phyloP scores from a whole-genome alignment of 768 basidiomycete genomes.

The Boletus reticuloceps region DNA sequence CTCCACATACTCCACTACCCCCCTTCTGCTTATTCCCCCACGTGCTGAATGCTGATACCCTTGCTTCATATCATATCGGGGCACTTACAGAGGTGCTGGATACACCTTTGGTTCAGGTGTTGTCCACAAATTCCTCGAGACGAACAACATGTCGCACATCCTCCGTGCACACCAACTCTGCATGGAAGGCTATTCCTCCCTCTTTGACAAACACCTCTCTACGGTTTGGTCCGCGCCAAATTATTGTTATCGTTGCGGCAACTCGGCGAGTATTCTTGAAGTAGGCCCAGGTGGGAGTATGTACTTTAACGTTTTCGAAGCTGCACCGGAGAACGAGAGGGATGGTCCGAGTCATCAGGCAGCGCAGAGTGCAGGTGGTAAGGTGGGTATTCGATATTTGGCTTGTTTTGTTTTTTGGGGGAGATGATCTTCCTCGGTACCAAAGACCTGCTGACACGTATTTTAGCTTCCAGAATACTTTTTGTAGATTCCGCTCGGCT shows the following conservation, averaged over 20 bases:
- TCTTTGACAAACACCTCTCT: slow-evolving; percentile 92
- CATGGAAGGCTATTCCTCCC: slow-evolving; percentile 99
- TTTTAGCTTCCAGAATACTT: slow-evolving; percentile 82
- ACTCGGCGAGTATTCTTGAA: slow-evolving; percentile 94
- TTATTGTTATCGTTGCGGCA: slow-evolving; percentile 98
- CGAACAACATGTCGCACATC: slow-evolving; percentile 96
- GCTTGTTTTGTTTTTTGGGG: not conserved
- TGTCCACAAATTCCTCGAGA: slow-evolving; percentile 94
- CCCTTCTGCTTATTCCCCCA: slow-evolving; percentile 9
- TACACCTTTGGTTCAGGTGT: slow-evolving; percentile 99
- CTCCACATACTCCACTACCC: slow-evolving; percentile 10
- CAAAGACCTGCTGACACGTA: not conserved
- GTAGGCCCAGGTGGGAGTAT: slow-evolving; percentile 84
- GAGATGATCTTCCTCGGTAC: not conserved
- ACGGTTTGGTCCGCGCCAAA: slow-evolving; percentile 99
- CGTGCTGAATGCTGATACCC: slow-evolving; percentile 7
- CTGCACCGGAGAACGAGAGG: slow-evolving; percentile 96
- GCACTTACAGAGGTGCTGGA: slow-evolving; percentile 78
- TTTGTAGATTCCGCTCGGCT: slow-evolving; percentile 32
- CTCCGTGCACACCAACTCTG: slow-evolving; percentile 97
- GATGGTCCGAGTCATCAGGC: slow-evolving; percentile 84
- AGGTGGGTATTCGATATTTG: slow-evolving; percentile 43
- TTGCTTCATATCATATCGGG: slow-evolving; percentile 4
- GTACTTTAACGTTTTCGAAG: slow-evolving; percentile 98
- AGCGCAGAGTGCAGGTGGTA: slow-evolving; percentile 66